Base-by-base conservation (phyloP, 2,329 filamentous ascomycete species). In the Myrmaecium sp. region DNA sequence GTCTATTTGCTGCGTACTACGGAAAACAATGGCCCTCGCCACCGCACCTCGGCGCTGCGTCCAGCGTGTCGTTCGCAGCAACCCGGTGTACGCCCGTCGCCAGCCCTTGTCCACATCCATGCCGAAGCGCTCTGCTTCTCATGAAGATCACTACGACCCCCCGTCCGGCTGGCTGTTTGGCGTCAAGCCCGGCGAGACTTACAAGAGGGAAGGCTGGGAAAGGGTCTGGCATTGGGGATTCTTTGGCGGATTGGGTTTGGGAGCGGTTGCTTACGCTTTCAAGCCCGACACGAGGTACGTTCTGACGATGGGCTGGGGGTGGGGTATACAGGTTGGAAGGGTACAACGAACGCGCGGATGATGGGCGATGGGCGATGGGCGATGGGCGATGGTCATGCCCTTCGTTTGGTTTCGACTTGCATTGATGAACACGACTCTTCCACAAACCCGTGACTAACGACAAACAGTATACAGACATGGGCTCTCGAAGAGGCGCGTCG, bases 211-310 rank as follows among this genome's bases (percentile, higher is more conserved):
- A 61, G 89, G 86, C 27, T 98, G 89, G 89, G 89, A 98, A 66
- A 72, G 65, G 39, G 58, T 83, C 30, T 84, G 77, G 62, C 76
- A 76, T 51, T 80, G 79, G 51, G 83, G 84, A 26, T 83, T 92
- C 55, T 78, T 74, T 51, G 81, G 80, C 29, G 76, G 73, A 46
- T 57, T 92, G 46, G 57, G 71, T 15, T 62, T 82, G 37, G 75
- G 74, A 29, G 71, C 69, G 34, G 63, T 94, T 38, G 81, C 78
- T 38, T 82, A 93, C 59, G 82, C 81, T 35, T 95, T 89, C 54
- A 95, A 95, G 73, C 89, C 89, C 28, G 89, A 98, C 66, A 95
- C 86, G 36, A 92, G 82, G 89, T 98, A 66, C 62, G 84, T 82
- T 20, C n/a, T 20, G 18, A 20, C 8, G 15, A 17, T 21, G 13